These are phyloP conservation scores for Phytophthora ohioensis DNA, from an alignment of 352 stramenopile genomes.

Conservation along the genomic window DNA sequence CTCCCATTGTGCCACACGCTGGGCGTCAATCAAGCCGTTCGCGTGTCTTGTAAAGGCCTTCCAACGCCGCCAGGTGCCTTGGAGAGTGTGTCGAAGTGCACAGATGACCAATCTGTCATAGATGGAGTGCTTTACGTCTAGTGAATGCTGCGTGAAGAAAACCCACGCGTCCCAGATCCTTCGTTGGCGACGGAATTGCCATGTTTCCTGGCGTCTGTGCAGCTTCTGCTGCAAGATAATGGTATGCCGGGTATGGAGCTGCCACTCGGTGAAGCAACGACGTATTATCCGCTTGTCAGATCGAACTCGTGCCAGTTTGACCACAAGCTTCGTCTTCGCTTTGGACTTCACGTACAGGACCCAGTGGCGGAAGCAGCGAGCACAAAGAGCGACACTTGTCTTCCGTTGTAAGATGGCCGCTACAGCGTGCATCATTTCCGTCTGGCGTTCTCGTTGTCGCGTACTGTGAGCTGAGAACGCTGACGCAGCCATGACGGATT, in stretches of 20 bases:
- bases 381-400: slow-evolving; percentile 13
- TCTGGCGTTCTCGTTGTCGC: slow-evolving; percentile 43
- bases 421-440: slow-evolving; percentile 34
- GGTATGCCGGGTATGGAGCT: slow-evolving; percentile 1
- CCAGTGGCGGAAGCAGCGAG: slow-evolving; percentile 34
- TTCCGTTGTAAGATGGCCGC: slow-evolving; percentile 40
- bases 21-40: slow-evolving; percentile 16
- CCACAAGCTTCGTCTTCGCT: slow-evolving; percentile 9
- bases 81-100: slow-evolving; percentile 21
- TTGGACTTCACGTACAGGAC: slow-evolving; percentile 24
- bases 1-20: slow-evolving; percentile 21
- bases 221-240: slow-evolving; percentile 19
- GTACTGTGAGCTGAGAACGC: slow-evolving; percentile 41
- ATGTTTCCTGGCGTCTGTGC: slow-evolving; percentile 6
- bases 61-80: slow-evolving; percentile 30
- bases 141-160: slow-evolving; percentile 18
- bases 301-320: slow-evolving; percentile 8
- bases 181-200: slow-evolving; percentile 13
- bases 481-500: slow-evolving; percentile 45
- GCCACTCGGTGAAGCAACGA: slow-evolving; percentile 26
- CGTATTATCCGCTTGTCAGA: slow-evolving; percentile 12
- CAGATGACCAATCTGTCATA: slow-evolving; percentile 33
- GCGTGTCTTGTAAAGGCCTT: slow-evolving; percentile 16
- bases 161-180: slow-evolving; percentile 22
- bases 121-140: slow-evolving; percentile 22